A percentile compares a stretch with the other conserved stretches of the same genome.
phyloP scores from a whole-genome alignment of 2,329 filamentous ascomycete species.

The Sclerotinia sclerotiorum region DNA sequence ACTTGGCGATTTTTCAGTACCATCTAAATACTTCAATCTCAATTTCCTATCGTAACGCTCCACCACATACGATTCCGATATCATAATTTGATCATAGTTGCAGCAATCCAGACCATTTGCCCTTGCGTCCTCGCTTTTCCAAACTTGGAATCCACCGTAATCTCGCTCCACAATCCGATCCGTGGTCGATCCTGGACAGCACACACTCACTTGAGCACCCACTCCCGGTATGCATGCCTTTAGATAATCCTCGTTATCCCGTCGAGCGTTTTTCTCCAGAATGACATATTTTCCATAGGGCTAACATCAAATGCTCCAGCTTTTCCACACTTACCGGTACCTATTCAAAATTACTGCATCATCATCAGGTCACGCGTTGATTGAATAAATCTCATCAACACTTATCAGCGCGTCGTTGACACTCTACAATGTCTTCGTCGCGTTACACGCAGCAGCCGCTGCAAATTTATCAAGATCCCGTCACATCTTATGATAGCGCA shows the following conservation, averaged over 20 bases:
- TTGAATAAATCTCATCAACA: constrained; percentile 10
- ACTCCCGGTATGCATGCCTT: constrained; percentile 34
- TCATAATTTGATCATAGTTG: constrained; percentile 22
- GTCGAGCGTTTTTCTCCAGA: constrained; percentile 24
- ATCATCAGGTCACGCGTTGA: constrained; percentile 52
- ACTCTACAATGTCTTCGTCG: constrained; percentile 51
- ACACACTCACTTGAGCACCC: constrained; percentile 32
- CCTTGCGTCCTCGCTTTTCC: constrained; percentile 35
- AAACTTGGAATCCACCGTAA: constrained; percentile 37
- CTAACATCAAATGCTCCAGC: constrained; percentile 33
- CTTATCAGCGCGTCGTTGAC: constrained; percentile 34
- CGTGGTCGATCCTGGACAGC: constrained; percentile 34
- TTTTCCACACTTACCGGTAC: constrained; percentile 4
- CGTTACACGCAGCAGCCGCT: constrained; percentile 52
- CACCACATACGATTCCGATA: constrained; percentile 9
- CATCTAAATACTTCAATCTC: constrained; percentile 9
- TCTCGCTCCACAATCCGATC: constrained; percentile 40
- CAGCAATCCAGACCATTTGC: constrained; percentile 25
- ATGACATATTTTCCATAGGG: constrained; percentile 25
- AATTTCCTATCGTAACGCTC: constrained; percentile 10
- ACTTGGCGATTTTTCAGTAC: background rate
- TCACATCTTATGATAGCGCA: constrained; percentile 44
- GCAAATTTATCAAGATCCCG: constrained; percentile 59
- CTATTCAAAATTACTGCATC: constrained; percentile 47
- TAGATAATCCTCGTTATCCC: constrained; percentile 30